Base-by-base conservation (phyloP, 495 filamentous ascomycete species). In the Penicillium cinerascens region DNA sequence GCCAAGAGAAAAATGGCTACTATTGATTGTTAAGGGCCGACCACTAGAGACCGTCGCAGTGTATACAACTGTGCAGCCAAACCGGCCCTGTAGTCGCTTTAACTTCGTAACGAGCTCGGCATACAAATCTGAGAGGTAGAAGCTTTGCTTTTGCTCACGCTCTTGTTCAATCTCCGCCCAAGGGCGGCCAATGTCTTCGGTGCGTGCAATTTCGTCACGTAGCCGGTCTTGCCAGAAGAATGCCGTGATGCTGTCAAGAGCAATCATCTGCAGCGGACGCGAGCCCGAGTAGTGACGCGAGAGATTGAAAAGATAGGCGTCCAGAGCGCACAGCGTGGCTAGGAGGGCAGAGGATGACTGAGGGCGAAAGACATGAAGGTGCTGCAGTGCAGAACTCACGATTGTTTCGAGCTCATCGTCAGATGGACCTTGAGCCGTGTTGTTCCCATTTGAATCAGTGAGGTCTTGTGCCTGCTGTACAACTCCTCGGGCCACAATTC, bases 161-260 rank as follows among this genome's bases (percentile, higher is more conserved):
- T 67, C 51, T 9, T 49, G 38, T 39, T 73, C 68, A 38, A 69
- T 54, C 8, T 75, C 72, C 10, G 57, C 58, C 13, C 42, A 49
- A 22, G 67, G 39, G 8, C 58, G 61, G 29, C 70, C 69, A 27
- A 73, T 72, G 17, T 74, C 69, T 42, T 72, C 70, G 0, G 66
- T 63, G 36, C 73, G 64, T 20, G 72, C 61, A 22, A 72, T 61
- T 47, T 80, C 75, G 29, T 79, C 79, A 9, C 70, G 69, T 11
- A 80, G 58, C 35, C 77, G 74, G 29, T 80, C 77, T 58, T 79
- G 75, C 78, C 80, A 84, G 57, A 78, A 68, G 59, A 86, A 87
- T 5, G 82, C 76, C 27, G 71, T 78, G 13, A 73, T 72, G 51
- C 76, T 76, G 56, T 82, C 80, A 6, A 87, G 56, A 18, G 80